Evolutionary conservation across 495 filamentous ascomycete genomes (phyloP), one percentile per base, ranked within the genome.

Genomic region (Glarea lozoyensis): DNA sequence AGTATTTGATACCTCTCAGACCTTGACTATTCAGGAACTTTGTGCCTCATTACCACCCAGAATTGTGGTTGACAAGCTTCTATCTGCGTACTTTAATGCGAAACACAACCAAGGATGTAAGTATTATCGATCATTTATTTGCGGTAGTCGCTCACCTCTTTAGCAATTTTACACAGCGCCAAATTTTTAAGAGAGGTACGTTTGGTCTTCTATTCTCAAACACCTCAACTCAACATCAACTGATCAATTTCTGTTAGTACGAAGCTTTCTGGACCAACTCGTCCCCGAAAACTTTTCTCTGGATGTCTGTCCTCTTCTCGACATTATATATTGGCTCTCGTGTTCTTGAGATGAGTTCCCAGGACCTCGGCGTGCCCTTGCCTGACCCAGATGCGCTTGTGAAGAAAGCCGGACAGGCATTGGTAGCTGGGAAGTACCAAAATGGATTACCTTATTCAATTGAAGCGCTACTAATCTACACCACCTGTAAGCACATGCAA

Each of bases 321-420:
- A 78, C 84, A 61, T 76, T 84, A 69, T 69, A 75, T 53, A 59
- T 84, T 6, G 75, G 78, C 9, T 73, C 82, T 66, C 66, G 81
- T n/a, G 81, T 78, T 15, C 82, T 82, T 52, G 60, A 73, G 44
- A 64, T 69, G 12, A 31, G 10, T 12, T 72, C 81, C 43, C 79
- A 84, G 43, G 81, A 83, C 52, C 79, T 80, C 5, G 72, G 76
- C 11, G 77, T 83, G 46, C 82, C 75, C 54, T 60, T 64, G 22
- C 72, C 67, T 17, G 72, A 70, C 53, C 60, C 67, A 23, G 67
- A 67, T 13, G 66, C 65, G 12, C 84, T 79, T 52, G 64, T 79
- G 20, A 43, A 18, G n/a, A 40, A 22, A 29, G 61, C 46, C 2
- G 50, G 45, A 22, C 58, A 57, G 25, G 64, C 52, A 23, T 53